phyloP scores from a whole-genome alignment of 2,329 filamentous ascomycete species.

The Penicillium sp. region DNA sequence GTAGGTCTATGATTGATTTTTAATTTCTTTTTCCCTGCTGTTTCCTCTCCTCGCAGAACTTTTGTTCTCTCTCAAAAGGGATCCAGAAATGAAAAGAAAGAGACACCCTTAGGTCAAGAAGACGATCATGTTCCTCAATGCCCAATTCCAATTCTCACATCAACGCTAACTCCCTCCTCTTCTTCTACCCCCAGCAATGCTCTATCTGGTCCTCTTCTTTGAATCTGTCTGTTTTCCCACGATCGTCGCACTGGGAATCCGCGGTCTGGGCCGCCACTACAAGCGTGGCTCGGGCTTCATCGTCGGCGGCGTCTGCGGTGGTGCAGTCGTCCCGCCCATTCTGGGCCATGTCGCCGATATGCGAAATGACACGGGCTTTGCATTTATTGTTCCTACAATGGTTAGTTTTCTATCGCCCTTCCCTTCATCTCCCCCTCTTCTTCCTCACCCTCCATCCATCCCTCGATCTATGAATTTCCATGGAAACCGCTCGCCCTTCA shows the following conservation, averaged over 20 bases:
- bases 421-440: slow-evolving; percentile 28
- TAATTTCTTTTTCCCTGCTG: too few species aligned
- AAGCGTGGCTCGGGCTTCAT: slow-evolving; percentile 72
- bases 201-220: slow-evolving; percentile 69
- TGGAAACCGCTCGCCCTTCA: too few species aligned
- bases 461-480: too few species aligned
- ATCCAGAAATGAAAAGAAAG: too few species aligned
- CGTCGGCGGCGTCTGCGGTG: slow-evolving; percentile 64
- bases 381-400: slow-evolving; percentile 61
- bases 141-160: background rate
- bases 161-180: too few species aligned
- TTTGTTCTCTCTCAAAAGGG: too few species aligned
- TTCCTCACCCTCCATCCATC: too few species aligned
- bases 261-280: slow-evolving; percentile 68
- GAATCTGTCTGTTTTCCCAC: slow-evolving; percentile 79
- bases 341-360: slow-evolving; percentile 62
- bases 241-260: slow-evolving; percentile 71
- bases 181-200: slow-evolving; percentile 38
- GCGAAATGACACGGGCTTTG: slow-evolving; percentile 54
- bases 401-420: slow-evolving; percentile 18
- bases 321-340: slow-evolving; percentile 67
- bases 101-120: too few species aligned
- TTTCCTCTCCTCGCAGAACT: too few species aligned
- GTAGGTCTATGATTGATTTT: slow-evolving; percentile 12
- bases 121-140: too few species aligned